Base-by-base conservation (phyloP, 345 rosid species). In the Salix arbutifolia region DNA sequence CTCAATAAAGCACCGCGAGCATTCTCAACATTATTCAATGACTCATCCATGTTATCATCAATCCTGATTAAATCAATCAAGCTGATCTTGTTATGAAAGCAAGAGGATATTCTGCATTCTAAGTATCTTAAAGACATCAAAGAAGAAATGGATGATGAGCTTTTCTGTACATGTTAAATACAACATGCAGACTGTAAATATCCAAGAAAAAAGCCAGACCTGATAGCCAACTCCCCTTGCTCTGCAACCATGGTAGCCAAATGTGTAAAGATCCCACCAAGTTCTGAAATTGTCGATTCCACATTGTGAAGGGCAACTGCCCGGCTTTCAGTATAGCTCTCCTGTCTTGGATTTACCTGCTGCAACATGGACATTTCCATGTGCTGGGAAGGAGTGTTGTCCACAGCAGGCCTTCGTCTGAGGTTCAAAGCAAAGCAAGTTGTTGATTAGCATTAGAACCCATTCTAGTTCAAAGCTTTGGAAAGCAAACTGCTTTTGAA, bases 301-400 rank as follows among this genome's bases (percentile, higher is more conserved):
- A 90, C 97, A 73, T 80, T 95, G 72, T 89, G 96, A 83, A 93
- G 97, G 19, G 96, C 99, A 72, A 73, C 81, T 67, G 95, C 87
- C 12, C 97, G 85, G 74, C 89, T 86, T 79, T 93, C 94, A 52
- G 90, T 69, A 77, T 87, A 89, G 44, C 83, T 88, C 69, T 91
- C 99, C 79, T 89, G 99, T 61, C 88, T 83, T 67, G 96, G 97
- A 50, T 86, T 92, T 12, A 88, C 91, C 81, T 95, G 92, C 85
- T 92, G 97, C 80, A 95, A 82, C 99, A 95, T 87, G 28, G 99
- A 87, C 87, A 91, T 87, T 85, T 91, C 93, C 97, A 92, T 87
- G 25, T 89, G 91, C 71, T 88, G 86, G 31, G 96, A 82, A 70
- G 96, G 96, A 65, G 83, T 44, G 75, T 79, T 90, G 48, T 95